These are phyloP conservation scores for Hyphochytrium catenoides DNA, from an alignment of 352 stramenopile genomes.

Conservation along the genomic window DNA sequence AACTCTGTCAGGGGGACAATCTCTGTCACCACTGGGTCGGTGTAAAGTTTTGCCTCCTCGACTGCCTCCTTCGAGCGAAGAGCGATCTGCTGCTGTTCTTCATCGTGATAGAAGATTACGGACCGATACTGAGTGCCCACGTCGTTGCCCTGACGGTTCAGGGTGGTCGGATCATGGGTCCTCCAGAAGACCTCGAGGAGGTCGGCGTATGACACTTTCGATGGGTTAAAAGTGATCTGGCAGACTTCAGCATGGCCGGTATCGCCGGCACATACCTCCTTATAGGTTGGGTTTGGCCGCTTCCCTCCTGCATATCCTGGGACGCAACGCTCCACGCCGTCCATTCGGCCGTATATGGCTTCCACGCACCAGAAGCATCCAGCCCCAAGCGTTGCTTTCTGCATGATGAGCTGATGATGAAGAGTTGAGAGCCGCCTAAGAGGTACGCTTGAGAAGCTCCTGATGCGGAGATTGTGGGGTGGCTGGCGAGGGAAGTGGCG, in stretches of 20 bases:
- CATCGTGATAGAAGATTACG: conserved; percentile 18
- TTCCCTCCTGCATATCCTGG: conserved; percentile 4
- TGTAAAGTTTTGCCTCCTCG: conserved; percentile 3
- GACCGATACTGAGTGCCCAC: conserved; percentile 23
- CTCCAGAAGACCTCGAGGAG: conserved; percentile 30
- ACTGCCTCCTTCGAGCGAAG: conserved; percentile 5
- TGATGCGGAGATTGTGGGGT: no score
- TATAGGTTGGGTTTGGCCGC: conserved; percentile 5
- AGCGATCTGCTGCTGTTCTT: conserved; percentile 13
- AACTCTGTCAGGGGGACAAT: conserved; percentile 57
- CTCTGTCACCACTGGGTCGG: conserved; percentile 70
- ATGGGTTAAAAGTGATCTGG: conserved; percentile 6
- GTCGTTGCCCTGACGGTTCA: conserved; percentile 37
- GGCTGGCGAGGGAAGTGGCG: no score
- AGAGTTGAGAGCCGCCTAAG: no score
- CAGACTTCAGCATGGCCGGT: conserved; percentile 9
- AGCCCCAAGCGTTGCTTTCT: no score
- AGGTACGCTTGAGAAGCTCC: no score
- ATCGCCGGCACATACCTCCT: conserved; percentile 2
- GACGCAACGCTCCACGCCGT: no score
- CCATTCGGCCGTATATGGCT: no score
- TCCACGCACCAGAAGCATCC: no score
- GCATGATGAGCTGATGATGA: no score
- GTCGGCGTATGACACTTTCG: conserved; percentile 14
- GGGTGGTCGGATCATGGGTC: conserved; percentile 38